phyloP scores from a whole-genome alignment of 2,329 filamentous ascomycete species.

The Pseudocercospora fijiensis region DNA sequence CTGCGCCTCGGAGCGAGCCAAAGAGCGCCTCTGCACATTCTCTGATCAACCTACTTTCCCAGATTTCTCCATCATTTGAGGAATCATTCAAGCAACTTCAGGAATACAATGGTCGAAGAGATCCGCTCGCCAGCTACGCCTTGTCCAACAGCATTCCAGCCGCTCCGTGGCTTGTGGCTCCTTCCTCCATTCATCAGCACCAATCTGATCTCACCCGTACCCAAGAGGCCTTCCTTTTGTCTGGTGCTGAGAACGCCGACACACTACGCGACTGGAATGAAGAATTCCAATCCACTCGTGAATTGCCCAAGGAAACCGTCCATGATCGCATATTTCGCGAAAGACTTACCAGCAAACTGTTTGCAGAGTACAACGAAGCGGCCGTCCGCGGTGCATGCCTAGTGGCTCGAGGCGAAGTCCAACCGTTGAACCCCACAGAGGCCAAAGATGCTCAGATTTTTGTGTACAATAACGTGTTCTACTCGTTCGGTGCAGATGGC shows the following conservation, averaged over 20 bases:
- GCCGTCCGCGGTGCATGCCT: slow-evolving; percentile 88
- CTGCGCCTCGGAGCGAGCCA: slow-evolving; percentile 72
- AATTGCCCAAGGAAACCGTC: slow-evolving; percentile 88
- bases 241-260: slow-evolving; percentile 89
- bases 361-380: slow-evolving; percentile 96
- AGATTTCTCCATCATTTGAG: slow-evolving; percentile 80
- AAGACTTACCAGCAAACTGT: slow-evolving; percentile 88
- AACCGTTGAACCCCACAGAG: slow-evolving; percentile 92
- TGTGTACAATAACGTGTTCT: slow-evolving; percentile 99
- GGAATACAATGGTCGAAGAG: slow-evolving; percentile 78
- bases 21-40: slow-evolving; percentile 83
- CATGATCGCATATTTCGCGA: slow-evolving; percentile 96
- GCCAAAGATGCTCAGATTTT: slow-evolving; percentile 92
- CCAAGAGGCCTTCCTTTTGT: slow-evolving; percentile 87
- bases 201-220: slow-evolving; percentile 81
- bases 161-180: slow-evolving; percentile 85
- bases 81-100: slow-evolving; percentile 74
- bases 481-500: slow-evolving; percentile 95
- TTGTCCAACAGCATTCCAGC: slow-evolving; percentile 92
- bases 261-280: slow-evolving; percentile 98
- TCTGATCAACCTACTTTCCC: slow-evolving; percentile 72
- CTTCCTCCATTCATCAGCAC: slow-evolving; percentile 65
- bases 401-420: slow-evolving; percentile 88
- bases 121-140: slow-evolving; percentile 89
- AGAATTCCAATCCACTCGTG: slow-evolving; percentile 94